phyloP scores from a whole-genome alignment of 1,284 basidiomycete species.

The Cutaneotrichosporon cavernicola region DNA sequence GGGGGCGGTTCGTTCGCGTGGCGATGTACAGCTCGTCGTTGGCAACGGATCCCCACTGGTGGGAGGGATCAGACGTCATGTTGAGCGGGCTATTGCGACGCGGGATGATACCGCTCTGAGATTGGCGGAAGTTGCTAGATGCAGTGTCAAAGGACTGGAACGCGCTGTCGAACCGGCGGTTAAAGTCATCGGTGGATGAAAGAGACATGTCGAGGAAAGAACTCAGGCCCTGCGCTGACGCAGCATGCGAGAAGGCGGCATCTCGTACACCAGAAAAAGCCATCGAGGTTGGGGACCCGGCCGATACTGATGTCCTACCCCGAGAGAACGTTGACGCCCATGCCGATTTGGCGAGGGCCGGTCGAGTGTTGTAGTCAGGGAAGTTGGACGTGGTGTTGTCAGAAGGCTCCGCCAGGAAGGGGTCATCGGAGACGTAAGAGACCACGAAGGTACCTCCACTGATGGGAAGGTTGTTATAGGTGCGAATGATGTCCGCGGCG shows the following conservation, averaged over 20 bases:
- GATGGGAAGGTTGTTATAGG: conserved; percentile 20
- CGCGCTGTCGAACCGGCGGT: background rate
- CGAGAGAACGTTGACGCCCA: background rate
- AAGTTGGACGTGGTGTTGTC: background rate
- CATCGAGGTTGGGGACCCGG: background rate
- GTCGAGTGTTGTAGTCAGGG: conserved; percentile 7
- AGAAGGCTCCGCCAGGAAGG: conserved; percentile 19
- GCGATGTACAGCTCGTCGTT: background rate
- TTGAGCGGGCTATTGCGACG: background rate
- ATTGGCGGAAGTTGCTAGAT: background rate
- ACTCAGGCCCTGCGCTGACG: background rate
- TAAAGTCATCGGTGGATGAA: background rate
- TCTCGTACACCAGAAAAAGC: background rate
- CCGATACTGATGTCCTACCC: background rate
- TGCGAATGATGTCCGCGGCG: conserved; percentile 30
- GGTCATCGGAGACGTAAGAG: conserved; percentile 13
- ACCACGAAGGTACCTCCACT: conserved; percentile 13
- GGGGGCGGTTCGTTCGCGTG: background rate
- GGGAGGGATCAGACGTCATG: background rate
- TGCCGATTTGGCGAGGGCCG: background rate
- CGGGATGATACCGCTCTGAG: background rate
- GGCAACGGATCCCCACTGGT: background rate
- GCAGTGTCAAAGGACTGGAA: too few relatives aligned
- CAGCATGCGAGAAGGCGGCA: background rate
- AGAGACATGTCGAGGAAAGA: background rate